Base-by-base conservation (phyloP, 2,329 filamentous ascomycete genomes). In the Diaporthe batatas region DNA sequence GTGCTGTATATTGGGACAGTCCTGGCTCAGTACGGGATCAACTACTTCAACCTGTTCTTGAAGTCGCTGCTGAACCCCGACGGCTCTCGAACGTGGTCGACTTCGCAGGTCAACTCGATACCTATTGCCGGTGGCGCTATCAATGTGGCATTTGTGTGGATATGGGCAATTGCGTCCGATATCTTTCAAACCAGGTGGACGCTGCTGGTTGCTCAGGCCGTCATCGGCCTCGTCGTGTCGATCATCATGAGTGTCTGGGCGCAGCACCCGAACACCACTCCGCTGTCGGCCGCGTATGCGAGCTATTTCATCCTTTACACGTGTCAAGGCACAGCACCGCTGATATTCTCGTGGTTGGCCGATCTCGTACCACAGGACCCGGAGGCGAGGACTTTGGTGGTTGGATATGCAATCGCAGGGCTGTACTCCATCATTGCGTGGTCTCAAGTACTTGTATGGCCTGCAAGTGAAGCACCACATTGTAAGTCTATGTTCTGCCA, bases 191-290 rank as follows among this genome's bases (percentile, higher is more conserved):
- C 86, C 0, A 79, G 87, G 29, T 89, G 87, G 87, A 83, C 82
- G 0, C 79, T 89, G 7, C 85, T 89, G 39, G 79, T 89, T 8
- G 76, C 80, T 2, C 87, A 89, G 78, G 81, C 82, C 23, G 67
- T 83, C 2, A 86, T 89, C 64, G 86, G 83, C 0, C 78, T 87
- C 3, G 79, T 87, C 3, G 84, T 84, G 1, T 83, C 82, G 70
- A 86, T 88, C 39, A 85, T 84, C n/a, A 87, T 89, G 85, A 86
- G 82, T 29, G 78, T 87, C n/a, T 88, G 87, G 87, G 88, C 86
- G 0, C 77, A 81, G 1, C 81, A 86, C 36, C 86, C 86, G 0
- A 75, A 76, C 2, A 77, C 80, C 0, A 83, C 85, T 0, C 80
- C 85, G 0, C 68, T 88, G 0, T 82, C 82, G 0, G 83, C 84